phyloP scores from a whole-genome alignment of 1,284 basidiomycete species.

The Sporisorium iseilematis-ciliati region DNA sequence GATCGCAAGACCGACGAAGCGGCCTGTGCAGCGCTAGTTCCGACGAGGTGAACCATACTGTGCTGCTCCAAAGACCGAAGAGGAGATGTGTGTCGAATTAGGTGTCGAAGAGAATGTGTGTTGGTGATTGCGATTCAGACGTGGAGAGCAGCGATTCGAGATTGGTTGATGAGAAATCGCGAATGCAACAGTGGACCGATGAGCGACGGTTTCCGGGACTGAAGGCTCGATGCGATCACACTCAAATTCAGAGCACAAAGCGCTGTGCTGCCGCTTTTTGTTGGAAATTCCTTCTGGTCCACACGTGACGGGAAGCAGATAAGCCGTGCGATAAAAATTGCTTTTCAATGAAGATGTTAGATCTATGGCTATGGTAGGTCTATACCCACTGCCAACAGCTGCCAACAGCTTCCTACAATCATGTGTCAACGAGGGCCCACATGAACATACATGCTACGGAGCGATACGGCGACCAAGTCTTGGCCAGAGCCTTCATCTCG shows the following conservation, averaged over 20 bases:
- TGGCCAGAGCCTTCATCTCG: slow-evolving; percentile 64
- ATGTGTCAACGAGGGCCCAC: slow-evolving; percentile 60
- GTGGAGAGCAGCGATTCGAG: slow-evolving; percentile 11
- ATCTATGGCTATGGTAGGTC: not conserved
- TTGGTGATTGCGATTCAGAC: slow-evolving; percentile 15
- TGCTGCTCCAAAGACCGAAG: slow-evolving; percentile 10
- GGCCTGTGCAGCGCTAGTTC: slow-evolving; percentile 41
- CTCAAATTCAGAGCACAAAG: not conserved
- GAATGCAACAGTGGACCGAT: slow-evolving; percentile 17
- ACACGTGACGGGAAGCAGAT: slow-evolving; percentile 24
- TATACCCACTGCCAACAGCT: too few species aligned
- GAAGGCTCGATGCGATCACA: slow-evolving; percentile 39
- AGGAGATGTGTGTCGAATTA: not conserved
- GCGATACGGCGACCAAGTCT: slow-evolving; percentile 62
- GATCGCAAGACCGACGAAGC: slow-evolving; percentile 41
- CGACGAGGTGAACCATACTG: slow-evolving; percentile 50
- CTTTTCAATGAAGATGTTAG: slow-evolving; percentile 15
- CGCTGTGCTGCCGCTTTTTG: slow-evolving; percentile 17
- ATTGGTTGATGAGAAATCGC: slow-evolving; percentile 32
- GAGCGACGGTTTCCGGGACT: slow-evolving; percentile 11
- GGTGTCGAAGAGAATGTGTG: not conserved
- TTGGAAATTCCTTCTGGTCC: slow-evolving; percentile 1
- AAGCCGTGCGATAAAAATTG: slow-evolving; percentile 17
- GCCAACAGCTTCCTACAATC: not conserved
- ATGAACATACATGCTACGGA: slow-evolving; percentile 63